Evolutionary conservation across 2,329 filamentous ascomycete genomes (phyloP), one percentile per base, ranked within the genome.

Genomic region (Pseudogymnoascus sp.): DNA sequence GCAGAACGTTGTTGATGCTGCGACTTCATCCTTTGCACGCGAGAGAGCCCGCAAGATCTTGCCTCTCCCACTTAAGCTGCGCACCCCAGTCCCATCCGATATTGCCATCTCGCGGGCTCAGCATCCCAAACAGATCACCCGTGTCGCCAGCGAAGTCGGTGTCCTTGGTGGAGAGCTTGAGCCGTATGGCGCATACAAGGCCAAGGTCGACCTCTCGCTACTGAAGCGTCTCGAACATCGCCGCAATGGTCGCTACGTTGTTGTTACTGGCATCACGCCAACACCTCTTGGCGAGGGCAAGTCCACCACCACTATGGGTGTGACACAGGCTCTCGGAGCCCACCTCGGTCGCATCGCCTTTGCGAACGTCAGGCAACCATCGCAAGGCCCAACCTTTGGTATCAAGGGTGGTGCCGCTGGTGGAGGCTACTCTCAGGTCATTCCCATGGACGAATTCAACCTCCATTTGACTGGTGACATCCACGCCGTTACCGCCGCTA

Each of bases 401-500:
- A 97, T 99, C 82, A 99, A 99, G 82, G 94, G 94, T 66, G 94
- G 94, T 71, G 94, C 94, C 64, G 94, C 94, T 62, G 94, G 94
- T 71, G 94, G 94, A 75, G 94, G 94, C 39, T 99, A 97, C 84
- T 96, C 91, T 75, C 94, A 99, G 76, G 94, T 99, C 72, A 97
- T 99, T 70, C 94, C 94, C 63, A 99, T 99, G 94, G 94, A 99
- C 71, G 94, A 99, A 76, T 99, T 99, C 81, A 99, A 99, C 78
- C 80, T 99, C 72, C 94, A 99, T 75, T 79, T 99, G 71, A 99
- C 94, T 62, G 94, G 94, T 71, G 94, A 99, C 74, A 97, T 99
- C 63, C 94, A 99, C 75, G 94, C 94, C 67, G 94, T 99, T 71
- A 92, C 92, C 61, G 93, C 93, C 29, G 94, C 94, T 38, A 99